phyloP scores from a whole-genome alignment of 257 asterid species.

The Linderniella brevidens region DNA sequence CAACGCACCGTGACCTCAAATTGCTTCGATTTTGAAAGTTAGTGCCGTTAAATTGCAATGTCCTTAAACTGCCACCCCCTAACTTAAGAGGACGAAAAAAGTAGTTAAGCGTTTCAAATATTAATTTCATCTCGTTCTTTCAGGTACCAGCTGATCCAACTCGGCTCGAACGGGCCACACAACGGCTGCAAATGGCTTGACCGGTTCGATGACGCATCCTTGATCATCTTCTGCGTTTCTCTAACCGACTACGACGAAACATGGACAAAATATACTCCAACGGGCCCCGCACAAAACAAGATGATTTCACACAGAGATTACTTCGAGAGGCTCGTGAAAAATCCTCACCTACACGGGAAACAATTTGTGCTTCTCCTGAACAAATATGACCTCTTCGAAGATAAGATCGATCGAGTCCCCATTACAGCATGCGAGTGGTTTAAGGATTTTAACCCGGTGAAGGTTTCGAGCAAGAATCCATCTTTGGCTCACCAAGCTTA shows the following conservation, averaged over 20 bases:
- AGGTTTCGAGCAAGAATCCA: constrained; percentile 16
- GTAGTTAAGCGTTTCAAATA: too few species aligned
- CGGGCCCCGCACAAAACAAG: constrained; percentile 28
- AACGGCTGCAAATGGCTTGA: constrained; percentile 41
- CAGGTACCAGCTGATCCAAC: constrained; percentile 51
- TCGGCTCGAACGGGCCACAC: constrained; percentile 23
- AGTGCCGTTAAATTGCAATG: too few species aligned
- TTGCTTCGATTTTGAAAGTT: too few species aligned
- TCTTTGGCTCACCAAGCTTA: constrained; percentile 44
- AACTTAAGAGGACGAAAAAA: too few species aligned
- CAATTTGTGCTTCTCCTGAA: constrained; percentile 47
- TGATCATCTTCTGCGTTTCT: constrained; percentile 34
- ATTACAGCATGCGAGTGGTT: constrained; percentile 54
- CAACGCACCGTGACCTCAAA: too few species aligned
- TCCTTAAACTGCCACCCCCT: too few species aligned
- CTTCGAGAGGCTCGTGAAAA: constrained; percentile 24
- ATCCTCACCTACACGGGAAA: constrained; percentile 24
- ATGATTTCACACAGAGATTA: constrained; percentile 34
- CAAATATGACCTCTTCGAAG: constrained; percentile 40
- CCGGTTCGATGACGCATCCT: constrained; percentile 34
- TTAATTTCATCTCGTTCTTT: too few species aligned
- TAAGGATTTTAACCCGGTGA: constrained; percentile 42
- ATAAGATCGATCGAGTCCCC: constrained; percentile 36
- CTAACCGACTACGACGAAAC: constrained; percentile 36
- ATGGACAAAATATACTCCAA: constrained; percentile 8